Evolutionary conservation across 75 land plant species (phyloP).

Genomic region (Larix kaempferi): DNA sequence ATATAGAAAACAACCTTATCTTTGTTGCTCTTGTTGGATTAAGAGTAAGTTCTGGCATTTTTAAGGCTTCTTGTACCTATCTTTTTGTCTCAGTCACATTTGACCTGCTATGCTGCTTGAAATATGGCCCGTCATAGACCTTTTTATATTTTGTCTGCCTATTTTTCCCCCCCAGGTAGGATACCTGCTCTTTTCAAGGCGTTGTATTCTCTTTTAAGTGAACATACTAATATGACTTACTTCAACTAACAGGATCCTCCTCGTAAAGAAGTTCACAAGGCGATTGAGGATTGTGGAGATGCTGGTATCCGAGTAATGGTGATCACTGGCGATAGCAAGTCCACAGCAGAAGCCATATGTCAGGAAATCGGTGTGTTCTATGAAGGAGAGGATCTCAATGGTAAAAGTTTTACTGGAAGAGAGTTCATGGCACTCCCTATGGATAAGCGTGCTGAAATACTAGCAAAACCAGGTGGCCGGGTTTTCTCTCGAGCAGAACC

Average conservation of each 20-base stretch:
- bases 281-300: slow-evolving; percentile 72
- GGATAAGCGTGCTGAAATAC: slow-evolving; percentile 35
- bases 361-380: slow-evolving; percentile 69
- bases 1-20: slow-evolving; percentile 70
- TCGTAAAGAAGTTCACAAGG: slow-evolving; percentile 75
- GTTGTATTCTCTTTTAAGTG: not conserved
- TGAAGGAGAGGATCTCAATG: slow-evolving; percentile 40
- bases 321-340: slow-evolving; percentile 90
- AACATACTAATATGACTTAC: not conserved
- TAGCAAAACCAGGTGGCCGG: slow-evolving; percentile 61
- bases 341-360: slow-evolving; percentile 90
- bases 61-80: not conserved
- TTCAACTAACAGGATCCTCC: slow-evolving; percentile 80
- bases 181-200: not conserved
- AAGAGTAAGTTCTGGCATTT: slow-evolving; percentile 46
- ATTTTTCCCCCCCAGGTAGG: too few relatives aligned
- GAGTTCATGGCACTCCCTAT: slow-evolving; percentile 66
- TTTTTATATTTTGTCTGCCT: not conserved
- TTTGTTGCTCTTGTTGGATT: slow-evolving; percentile 84
- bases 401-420: slow-evolving; percentile 71
- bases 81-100: not conserved
- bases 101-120: slow-evolving; percentile 12
- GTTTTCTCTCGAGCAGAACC: slow-evolving; percentile 95
- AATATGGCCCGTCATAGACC: slow-evolving; percentile 22
- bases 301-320: slow-evolving; percentile 93